Base-by-base conservation (phyloP, 2,329 filamentous ascomycete genomes). In the Exophiala alcalophila region DNA sequence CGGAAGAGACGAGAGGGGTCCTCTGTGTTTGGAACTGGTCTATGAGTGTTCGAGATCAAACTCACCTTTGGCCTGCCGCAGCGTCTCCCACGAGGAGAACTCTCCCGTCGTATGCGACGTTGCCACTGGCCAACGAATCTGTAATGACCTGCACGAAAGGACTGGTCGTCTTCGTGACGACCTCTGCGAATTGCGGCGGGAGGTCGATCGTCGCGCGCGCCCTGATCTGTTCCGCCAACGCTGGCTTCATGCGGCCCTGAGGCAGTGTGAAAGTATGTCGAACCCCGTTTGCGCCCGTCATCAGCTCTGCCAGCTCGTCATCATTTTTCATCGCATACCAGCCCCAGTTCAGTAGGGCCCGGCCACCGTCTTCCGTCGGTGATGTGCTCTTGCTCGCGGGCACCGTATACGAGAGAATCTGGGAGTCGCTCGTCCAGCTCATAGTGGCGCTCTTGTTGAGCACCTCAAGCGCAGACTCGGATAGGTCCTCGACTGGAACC, bases 281-380 rank as follows among this genome's bases (percentile, higher is more conserved):
- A n/a, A 43, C 43, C 1, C 59, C 59, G 6, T 52, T 41, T 9
- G 44, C 36, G 29, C 61, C 60, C 11, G 58, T 63, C 57, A 63
- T 56, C 5, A 62, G 37, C 6, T 57, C 31, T 5, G 34, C 42
- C 42, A 51, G 56, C 21, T 54, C 49, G 20, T 29, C 29, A 63
- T 0, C 67, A 65, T 31, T 69, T 68, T 18, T 69, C 55, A 43
- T 70, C 70, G 16, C 9, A 20, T 41, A 41, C 29, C 43, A 35
- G 7, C 72, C 69, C 54, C 65, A 72, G 50, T 71, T 73, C 38
- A 71, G 59, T 7, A 67, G 62, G 0, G 67, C 61, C n/a, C n/a
- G n/a, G n/a, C n/a, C n/a, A n/a, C n/a, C n/a, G 18, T 63, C 41
- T 4, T 65, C 66, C 0, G 59, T 61, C 30, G 64, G 57, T 4